Base-by-base conservation (phyloP, 2,329 filamentous ascomycete genomes). In the Exophiala alcalophila region DNA sequence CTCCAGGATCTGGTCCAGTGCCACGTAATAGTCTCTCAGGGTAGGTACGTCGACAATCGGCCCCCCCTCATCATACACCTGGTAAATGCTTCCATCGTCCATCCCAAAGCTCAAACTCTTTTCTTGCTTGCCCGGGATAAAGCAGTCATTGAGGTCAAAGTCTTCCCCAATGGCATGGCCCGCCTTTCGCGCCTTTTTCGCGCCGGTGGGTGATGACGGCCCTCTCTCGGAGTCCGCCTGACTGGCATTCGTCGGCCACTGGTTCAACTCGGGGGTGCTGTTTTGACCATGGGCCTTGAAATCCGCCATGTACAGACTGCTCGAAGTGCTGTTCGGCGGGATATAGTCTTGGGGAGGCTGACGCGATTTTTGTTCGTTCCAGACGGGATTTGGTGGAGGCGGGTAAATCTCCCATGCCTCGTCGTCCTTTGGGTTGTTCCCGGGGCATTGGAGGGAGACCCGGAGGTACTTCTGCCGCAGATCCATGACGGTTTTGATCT, bases 21-120 rank as follows among this genome's bases (percentile, higher is more conserved):
- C 91, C 73, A 95, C 86, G 64, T 97, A 98, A 59, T 90, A 98
- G 59, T 98, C 91, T 58, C 90, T 81, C 58, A 97, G 80, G 4
- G 87, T 94, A 1, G 92, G 92, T n/a, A 97, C 86, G 31, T 81
- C 74, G 35, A 95, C 77, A 11, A 89, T 78, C 0, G 91, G 89
- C 49, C 81, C 76, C 12, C 78, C 70, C 38, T 82, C 73, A 43
- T 77, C 73, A 60, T 88, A 96, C 1, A 98, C 87, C 61, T 98
- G 92, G 61, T 87, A 98, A 4, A 98, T 87, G 47, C 92, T 86
- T 54, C 78, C 85, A 3, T 81, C 77, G 62, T 97, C 92, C 28
- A 97, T 72, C 45, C 77, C 77, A 64, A 85, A 98, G 0, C 76
- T 78, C 77, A 87, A 82, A 48, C 83, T 78, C 31, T 83, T 82